Evolutionary conservation across 139 green algal species (phyloP).

Genomic region (Pseudopediastrum boryanum): DNA sequence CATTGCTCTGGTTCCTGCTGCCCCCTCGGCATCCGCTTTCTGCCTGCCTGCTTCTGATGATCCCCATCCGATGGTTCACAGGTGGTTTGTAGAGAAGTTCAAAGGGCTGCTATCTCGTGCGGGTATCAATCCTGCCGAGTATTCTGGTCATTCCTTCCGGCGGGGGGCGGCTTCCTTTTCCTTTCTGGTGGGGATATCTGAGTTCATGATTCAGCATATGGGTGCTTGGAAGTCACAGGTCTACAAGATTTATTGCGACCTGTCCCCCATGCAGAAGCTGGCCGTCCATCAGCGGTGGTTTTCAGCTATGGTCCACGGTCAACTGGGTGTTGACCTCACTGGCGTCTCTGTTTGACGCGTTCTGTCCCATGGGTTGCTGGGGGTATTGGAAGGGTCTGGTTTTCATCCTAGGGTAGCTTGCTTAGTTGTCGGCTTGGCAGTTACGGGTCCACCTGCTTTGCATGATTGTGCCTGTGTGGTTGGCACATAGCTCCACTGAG

Average conservation of each 20-base stretch:
- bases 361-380: too few relatives aligned
- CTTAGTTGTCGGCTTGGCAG: too few relatives aligned
- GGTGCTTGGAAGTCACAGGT: not conserved
- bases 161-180: not conserved
- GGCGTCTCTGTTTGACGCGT: too few relatives aligned
- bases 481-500: too few relatives aligned
- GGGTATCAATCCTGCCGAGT: not conserved
- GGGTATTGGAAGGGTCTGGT: too few relatives aligned
- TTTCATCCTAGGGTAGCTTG: too few relatives aligned
- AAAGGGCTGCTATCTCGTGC: not conserved
- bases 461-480: too few relatives aligned
- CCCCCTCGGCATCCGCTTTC: not conserved
- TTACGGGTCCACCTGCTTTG: too few relatives aligned
- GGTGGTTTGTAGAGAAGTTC: not conserved
- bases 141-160: not conserved
- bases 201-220: constrained; percentile 1
- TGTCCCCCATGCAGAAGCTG: not conserved
- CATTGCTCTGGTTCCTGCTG: not conserved
- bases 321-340: too few relatives aligned
- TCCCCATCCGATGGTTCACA: not conserved
- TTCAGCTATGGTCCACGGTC: too few relatives aligned
- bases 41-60: not conserved
- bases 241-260: not conserved
- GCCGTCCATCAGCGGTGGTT: too few relatives aligned
- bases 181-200: not conserved